Percentiles rank a stretch among this genome's conserved stretches.
These are phyloP conservation scores for Luzula sylvatica DNA, from an alignment of 176 grass and related monocot species.

Conservation along the genomic window DNA sequence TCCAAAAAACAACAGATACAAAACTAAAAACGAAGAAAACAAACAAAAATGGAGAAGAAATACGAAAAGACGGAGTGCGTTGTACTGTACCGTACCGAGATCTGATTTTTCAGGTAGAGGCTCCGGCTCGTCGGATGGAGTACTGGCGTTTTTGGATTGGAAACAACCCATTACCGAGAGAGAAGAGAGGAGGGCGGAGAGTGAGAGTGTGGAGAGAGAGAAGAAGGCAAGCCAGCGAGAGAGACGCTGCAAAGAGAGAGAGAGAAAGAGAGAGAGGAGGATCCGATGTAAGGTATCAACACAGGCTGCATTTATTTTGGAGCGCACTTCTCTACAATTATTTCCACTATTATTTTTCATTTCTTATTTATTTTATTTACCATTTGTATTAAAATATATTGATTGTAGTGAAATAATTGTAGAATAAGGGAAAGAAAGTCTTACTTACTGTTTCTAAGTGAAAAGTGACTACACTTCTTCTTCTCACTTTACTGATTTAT, in stretches of 20 bases:
- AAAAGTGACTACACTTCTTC: no score
- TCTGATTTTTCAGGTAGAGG: slow-evolving; percentile 54
- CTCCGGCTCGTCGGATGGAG: slow-evolving; percentile 43
- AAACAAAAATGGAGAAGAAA: slow-evolving; percentile 8
- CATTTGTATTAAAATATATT: no score
- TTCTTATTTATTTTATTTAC: background rate
- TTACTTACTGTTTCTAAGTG: background rate
- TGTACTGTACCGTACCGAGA: slow-evolving; percentile 40
- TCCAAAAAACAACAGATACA: background rate
- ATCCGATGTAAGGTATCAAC: slow-evolving; percentile 32
- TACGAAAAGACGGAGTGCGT: background rate
- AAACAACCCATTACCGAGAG: slow-evolving; percentile 67
- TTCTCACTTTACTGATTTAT: no score
- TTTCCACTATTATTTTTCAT: no score
- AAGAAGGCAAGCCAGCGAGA: slow-evolving; percentile 36
- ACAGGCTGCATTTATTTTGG: slow-evolving; percentile 12
- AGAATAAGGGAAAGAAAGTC: background rate
- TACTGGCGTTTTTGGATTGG: slow-evolving; percentile 64
- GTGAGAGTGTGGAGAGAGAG: background rate
- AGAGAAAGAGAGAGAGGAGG: slow-evolving; percentile 37
- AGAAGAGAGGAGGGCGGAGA: background rate
- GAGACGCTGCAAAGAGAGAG: slow-evolving; percentile 41
- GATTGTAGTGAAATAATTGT: background rate
- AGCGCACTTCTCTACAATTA: no score
- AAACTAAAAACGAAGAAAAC: background rate